Evolutionary conservation across 441 rosid genomes (phyloP), one percentile per base, ranked within the genome.

Genomic region (Adansonia madagascariensis): DNA sequence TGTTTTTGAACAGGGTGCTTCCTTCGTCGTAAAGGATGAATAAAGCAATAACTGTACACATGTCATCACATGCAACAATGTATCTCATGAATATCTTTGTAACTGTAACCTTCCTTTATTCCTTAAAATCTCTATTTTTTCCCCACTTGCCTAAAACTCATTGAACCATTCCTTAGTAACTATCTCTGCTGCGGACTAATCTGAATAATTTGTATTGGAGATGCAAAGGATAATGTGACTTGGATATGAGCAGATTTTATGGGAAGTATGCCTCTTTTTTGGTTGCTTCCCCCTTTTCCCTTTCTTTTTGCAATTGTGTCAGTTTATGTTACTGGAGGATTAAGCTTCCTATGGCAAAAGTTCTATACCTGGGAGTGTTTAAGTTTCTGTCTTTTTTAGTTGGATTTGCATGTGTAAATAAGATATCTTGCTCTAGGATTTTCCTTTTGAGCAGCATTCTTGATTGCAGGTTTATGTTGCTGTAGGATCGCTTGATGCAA

Each of bases 391-490:
- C 22, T 31, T 53, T 50, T 10, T 52, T 52, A 52, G 15, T 27
- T 71, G 46, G 47, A 71, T 50, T 50, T 31, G 61, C 43, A 50
- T 31, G 61, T 52, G 74, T 71, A 52, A 52, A 35, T 71, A 8
- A 50, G 61, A 52, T 70, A 8, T 71, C 46, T 52, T n/a, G 14
- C 52, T 71, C 14, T 15, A 15, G 56, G 55, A n/a, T 44, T 61
- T 61, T 46, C 55, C 59, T 46, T 61, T 59, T 60, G 44, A 44
- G 59, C 10, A 39, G 6, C 59, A 53, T n/a, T 78, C 81, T 75
- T 74, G 46, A 49, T 86, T 85, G 86, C 92, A 96, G 99, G 97
- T 92, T 80, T 75, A 77, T 80, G 80, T 87, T 73, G 61, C 69
- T 67, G 75, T 86, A 76, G 78, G 95, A 43, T 77, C 77, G 73